phyloP scores from a whole-genome alignment of 495 filamentous ascomycete species.

The Penicillium fimorum region DNA sequence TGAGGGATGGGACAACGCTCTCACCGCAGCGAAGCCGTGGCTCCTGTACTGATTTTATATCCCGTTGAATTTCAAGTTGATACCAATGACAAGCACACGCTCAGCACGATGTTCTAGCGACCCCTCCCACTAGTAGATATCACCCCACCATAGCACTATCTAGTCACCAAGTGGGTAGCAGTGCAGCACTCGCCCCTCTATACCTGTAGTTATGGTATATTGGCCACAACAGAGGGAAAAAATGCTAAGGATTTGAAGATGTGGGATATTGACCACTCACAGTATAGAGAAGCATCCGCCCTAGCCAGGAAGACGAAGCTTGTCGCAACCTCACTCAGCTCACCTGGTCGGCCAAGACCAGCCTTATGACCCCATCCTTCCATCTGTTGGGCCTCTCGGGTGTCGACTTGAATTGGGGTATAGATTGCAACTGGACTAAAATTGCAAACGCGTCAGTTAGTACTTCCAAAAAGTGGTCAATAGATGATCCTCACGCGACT shows the following conservation, averaged over 20 bases:
- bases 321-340: slow-evolving; percentile 62
- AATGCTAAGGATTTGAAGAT: background rate
- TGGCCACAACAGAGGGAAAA: background rate
- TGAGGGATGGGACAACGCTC: slow-evolving; percentile 43
- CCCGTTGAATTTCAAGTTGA: slow-evolving; percentile 9
- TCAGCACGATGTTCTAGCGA: background rate
- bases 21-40: slow-evolving; percentile 41
- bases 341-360: slow-evolving; percentile 51
- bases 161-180: slow-evolving; percentile 46
- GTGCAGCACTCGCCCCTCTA: slow-evolving; percentile 55
- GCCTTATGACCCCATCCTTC: slow-evolving; percentile 42
- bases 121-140: background rate
- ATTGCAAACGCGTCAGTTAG: background rate
- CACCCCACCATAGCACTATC: background rate
- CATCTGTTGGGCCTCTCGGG: slow-evolving; percentile 48
- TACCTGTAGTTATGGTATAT: background rate
- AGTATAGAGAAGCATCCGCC: slow-evolving; percentile 53
- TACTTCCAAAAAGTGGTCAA: background rate
- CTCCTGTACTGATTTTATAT: slow-evolving; percentile 30
- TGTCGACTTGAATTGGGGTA: slow-evolving; percentile 58
- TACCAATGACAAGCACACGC: slow-evolving; percentile 4
- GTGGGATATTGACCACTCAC: slow-evolving; percentile 25
- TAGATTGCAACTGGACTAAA: slow-evolving; percentile 54
- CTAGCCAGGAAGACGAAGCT: slow-evolving; percentile 62
- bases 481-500: slow-evolving; percentile 47